Evolutionary conservation across 768 basidiomycete species (phyloP), one percentile per base, ranked within the genome.

Genomic region (Suillus spraguei): DNA sequence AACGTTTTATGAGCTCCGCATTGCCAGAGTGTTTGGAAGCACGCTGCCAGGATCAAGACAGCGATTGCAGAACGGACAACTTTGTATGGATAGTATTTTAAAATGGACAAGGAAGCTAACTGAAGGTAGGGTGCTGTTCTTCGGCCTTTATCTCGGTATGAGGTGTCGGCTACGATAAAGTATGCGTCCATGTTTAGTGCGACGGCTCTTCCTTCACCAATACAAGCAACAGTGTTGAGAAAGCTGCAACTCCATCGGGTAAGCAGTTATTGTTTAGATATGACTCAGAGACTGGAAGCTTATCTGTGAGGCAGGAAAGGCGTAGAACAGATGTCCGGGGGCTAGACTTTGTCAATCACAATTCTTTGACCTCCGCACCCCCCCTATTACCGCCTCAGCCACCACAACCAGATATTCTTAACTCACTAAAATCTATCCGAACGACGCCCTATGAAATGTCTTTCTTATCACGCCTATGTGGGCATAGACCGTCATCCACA

Each of bases 371-470:
- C 60, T 60, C 76, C 24, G 70, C 86, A 33, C n/a, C 67, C 75
- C 22, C 49, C 72, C 68, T 77, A 3, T 17, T 64, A 11, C 69
- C 73, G 3, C 67, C 68, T 9, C 72, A 72, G 20, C 68, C 70
- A 1, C 62, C 65, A 13, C 76, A 77, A 38, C 68, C 69, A 0
- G 71, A 70, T 20, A 77, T 81, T 24, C 68, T 90, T 41, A 79
- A 86, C 50, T 83, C 83, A 0, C 79, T n/a, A 11, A 77, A 83
- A 42, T 69, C 69, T 32, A 87, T 92, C 56, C 72, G 76, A 63
- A 87, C 85, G 9, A 93, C 91, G 10, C 86, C 82, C 3, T 92
- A 86, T 72, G 80, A 81, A 62, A 77, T 73, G 63, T 92, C 90
- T 0, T 92, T 94, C 65, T 74, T 87, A 41, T 85, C 87, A 55